Percentiles rank a stretch among this genome's conserved stretches.
Evolutionary conservation across 352 stramenopile species (phyloP).

Genomic region (Phytophthora vignae): DNA sequence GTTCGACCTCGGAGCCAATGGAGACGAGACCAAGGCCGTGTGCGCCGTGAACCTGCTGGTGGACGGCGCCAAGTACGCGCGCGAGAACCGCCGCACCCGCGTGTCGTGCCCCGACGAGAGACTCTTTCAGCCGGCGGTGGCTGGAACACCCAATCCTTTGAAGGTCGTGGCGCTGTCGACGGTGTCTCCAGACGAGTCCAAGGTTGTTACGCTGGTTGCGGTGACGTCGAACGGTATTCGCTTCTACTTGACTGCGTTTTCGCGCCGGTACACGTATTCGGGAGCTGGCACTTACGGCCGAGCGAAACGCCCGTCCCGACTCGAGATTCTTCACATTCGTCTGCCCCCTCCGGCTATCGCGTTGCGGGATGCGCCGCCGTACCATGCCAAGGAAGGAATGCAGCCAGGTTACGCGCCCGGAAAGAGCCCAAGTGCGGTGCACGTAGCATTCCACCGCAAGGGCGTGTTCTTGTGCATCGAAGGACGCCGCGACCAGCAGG

Average conservation of each 20-base stretch:
- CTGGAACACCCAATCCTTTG: slow-evolving; percentile 42
- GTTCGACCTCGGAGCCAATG: slow-evolving; percentile 67
- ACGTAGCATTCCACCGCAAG: slow-evolving; percentile 81
- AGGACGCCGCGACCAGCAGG: slow-evolving; percentile 78
- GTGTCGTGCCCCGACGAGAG: slow-evolving; percentile 86
- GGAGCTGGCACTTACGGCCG: slow-evolving; percentile 45
- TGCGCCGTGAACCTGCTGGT: slow-evolving; percentile 74
- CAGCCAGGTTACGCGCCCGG: slow-evolving; percentile 81
- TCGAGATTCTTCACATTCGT: slow-evolving; percentile 86
- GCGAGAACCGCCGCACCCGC: slow-evolving; percentile 81
- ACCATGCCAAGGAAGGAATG: slow-evolving; percentile 90
- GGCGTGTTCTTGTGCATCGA: slow-evolving; percentile 85
- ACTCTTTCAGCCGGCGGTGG: slow-evolving; percentile 68
- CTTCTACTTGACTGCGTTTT: slow-evolving; percentile 94
- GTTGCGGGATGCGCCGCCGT: slow-evolving; percentile 77
- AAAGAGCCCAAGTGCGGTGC: slow-evolving; percentile 81
- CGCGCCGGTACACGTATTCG: slow-evolving; percentile 57
- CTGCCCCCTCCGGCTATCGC: slow-evolving; percentile 76
- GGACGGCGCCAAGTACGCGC: slow-evolving; percentile 82
- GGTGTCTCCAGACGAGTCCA: slow-evolving; percentile 74
- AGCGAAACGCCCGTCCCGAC: slow-evolving; percentile 65
- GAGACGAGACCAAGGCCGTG: slow-evolving; percentile 71
- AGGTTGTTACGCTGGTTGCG: slow-evolving; percentile 92
- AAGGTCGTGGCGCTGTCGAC: slow-evolving; percentile 78
- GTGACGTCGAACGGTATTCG: slow-evolving; percentile 94